These are phyloP conservation scores for Penicillium sclerotigenum DNA, from an alignment of 2,329 filamentous ascomycete genomes.

Conservation along the genomic window DNA sequence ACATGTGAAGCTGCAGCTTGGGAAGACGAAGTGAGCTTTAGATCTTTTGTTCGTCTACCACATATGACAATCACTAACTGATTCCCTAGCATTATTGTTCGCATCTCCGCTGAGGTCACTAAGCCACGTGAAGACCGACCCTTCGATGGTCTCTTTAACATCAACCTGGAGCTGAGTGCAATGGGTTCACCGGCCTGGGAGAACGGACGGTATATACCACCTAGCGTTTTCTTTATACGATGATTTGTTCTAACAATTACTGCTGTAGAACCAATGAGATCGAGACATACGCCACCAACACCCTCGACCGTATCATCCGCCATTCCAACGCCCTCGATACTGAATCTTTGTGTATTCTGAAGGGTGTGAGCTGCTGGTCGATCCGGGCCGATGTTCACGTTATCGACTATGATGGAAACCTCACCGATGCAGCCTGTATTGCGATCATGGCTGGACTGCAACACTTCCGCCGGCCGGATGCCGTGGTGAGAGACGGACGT, in stretches of 20 bases:
- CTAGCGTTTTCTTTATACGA: neutral
- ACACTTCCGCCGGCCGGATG: conserved; percentile 89
- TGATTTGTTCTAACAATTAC: conserved; percentile 7
- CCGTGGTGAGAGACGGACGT: conserved; percentile 76
- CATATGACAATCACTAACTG: conserved; percentile 12
- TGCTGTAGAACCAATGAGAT: conserved; percentile 66
- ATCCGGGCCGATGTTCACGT: conserved; percentile 90
- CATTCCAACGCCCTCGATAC: conserved; percentile 90
- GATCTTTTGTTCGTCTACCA: neutral
- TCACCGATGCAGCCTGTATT: conserved; percentile 82
- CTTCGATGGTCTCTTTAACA: conserved; percentile 93
- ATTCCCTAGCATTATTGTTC: conserved; percentile 67
- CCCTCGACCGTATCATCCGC: conserved; percentile 91
- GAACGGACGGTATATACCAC: conserved; percentile 61
- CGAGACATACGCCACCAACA: conserved; percentile 79
- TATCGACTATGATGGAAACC: conserved; percentile 82
- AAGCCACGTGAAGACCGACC: conserved; percentile 82
- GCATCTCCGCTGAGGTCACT: conserved; percentile 83
- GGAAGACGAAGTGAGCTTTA: conserved; percentile 75
- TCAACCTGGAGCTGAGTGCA: conserved; percentile 83
- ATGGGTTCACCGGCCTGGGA: conserved; percentile 92
- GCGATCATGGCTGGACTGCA: conserved; percentile 83
- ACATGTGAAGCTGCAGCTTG: conserved; percentile 78
- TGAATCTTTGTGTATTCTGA: conserved; percentile 90
- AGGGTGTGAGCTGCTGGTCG: conserved; percentile 86